phyloP scores from a whole-genome alignment of 306 rosid genomes.

The Cucurbita maxima region DNA sequence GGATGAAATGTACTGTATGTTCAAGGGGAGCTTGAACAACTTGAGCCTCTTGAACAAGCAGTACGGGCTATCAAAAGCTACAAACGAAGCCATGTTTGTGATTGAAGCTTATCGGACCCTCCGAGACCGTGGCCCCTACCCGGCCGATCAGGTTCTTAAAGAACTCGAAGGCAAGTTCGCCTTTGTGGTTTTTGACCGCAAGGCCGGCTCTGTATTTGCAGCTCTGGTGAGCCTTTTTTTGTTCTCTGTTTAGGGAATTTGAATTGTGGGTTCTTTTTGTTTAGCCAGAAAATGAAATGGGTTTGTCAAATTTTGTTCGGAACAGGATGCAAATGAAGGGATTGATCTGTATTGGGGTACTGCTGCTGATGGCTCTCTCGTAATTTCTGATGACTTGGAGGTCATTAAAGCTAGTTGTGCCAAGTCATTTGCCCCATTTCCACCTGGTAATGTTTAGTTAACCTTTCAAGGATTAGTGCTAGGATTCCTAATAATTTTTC shows the following conservation, averaged over 20 bases:
- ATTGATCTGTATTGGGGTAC: constrained; percentile 69
- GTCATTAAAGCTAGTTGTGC: constrained; percentile 69
- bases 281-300: background rate
- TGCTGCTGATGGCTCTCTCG: constrained; percentile 68
- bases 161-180: constrained; percentile 79
- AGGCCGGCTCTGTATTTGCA: constrained; percentile 48
- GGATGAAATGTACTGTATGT: constrained; percentile 64
- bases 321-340: constrained; percentile 55
- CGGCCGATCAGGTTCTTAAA: constrained; percentile 85
- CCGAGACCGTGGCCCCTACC: constrained; percentile 83
- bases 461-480: too few species aligned
- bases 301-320: background rate
- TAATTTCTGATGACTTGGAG: constrained; percentile 57
- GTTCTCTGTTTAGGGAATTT: background rate
- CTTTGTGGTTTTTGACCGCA: constrained; percentile 57
- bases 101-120: constrained; percentile 74
- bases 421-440: constrained; percentile 90
- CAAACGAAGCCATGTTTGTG: constrained; percentile 66
- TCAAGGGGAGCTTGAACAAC: constrained; percentile 56
- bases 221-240: constrained; percentile 35
- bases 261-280: background rate
- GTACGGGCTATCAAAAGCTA: constrained; percentile 59
- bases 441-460: constrained; percentile 32
- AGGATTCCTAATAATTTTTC: too few species aligned
- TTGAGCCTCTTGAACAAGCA: constrained; percentile 54